A percentile compares a stretch with the other conserved stretches of the same genome.
Evolutionary conservation across 352 stramenopile genomes (phyloP).

Genomic region (Hyaloperonospora brassicae): DNA sequence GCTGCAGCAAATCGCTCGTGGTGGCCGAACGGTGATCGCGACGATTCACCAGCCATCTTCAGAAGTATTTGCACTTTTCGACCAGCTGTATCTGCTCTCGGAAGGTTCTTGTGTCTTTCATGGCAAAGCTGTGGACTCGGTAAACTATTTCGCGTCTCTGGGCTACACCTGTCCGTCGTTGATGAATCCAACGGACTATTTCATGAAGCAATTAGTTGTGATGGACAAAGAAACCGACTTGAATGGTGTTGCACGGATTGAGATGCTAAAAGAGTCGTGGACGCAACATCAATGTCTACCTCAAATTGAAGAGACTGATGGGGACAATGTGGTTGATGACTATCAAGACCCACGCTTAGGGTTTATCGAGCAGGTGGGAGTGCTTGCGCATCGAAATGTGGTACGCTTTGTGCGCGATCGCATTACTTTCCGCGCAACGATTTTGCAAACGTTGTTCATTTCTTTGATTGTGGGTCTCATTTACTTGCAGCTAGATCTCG

Average conservation of each 20-base stretch:
- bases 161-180: slow-evolving; percentile 45
- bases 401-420: slow-evolving; percentile 2
- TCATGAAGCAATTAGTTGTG: slow-evolving; percentile 49
- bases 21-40: slow-evolving; percentile 78
- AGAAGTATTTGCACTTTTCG: slow-evolving; percentile 49
- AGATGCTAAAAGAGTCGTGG: slow-evolving; percentile 30
- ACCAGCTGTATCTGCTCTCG: slow-evolving; percentile 47
- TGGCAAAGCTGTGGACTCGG: slow-evolving; percentile 37
- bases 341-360: slow-evolving; percentile 4
- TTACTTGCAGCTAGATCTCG: slow-evolving; percentile 36
- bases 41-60: slow-evolving; percentile 88
- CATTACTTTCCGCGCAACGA: slow-evolving; percentile 37
- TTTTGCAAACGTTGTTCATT: slow-evolving; percentile 36
- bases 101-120: slow-evolving; percentile 46
- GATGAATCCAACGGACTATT: slow-evolving; percentile 58
- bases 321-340: slow-evolving; percentile 12
- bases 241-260: slow-evolving; percentile 24
- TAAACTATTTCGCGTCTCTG: slow-evolving; percentile 46
- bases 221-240: slow-evolving; percentile 20
- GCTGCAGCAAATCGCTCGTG: slow-evolving; percentile 52
- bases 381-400: too few relatives aligned
- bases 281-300: slow-evolving; percentile 13
- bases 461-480: slow-evolving; percentile 36
- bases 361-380: too few relatives aligned
- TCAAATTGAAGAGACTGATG: slow-evolving; percentile 3